These are phyloP conservation scores for Saccharomycopsis selenospora DNA, from an alignment of 805 yeast species.

Conservation along the genomic window DNA sequence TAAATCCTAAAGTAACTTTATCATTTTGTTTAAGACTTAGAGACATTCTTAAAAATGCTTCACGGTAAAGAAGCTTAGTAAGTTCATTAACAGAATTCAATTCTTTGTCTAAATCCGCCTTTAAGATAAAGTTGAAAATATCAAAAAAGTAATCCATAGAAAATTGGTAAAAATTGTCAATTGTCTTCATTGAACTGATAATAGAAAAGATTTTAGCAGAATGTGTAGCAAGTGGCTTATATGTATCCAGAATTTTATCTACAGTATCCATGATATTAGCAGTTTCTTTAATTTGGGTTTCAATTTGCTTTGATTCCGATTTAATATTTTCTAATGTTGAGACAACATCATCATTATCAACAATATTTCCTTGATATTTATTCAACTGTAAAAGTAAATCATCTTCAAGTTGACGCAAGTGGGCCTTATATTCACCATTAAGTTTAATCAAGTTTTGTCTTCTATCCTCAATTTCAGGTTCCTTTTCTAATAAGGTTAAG, in stretches of 20 bases:
- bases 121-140: slow-evolving; percentile 31
- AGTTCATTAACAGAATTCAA: slow-evolving; percentile 27
- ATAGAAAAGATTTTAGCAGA: slow-evolving; percentile 45
- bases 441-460: slow-evolving; percentile 46
- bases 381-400: slow-evolving; percentile 52
- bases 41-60: slow-evolving; percentile 39
- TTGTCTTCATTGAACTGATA: slow-evolving; percentile 34
- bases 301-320: slow-evolving; percentile 48
- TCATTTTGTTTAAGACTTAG: slow-evolving; percentile 41
- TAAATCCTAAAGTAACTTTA: slow-evolving; percentile 37
- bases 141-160: slow-evolving; percentile 39
- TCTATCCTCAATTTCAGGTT: slow-evolving; percentile 61
- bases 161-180: slow-evolving; percentile 55
- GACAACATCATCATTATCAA: slow-evolving; percentile 60
- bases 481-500: slow-evolving; percentile 42
- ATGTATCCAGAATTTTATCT: slow-evolving; percentile 40
- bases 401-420: slow-evolving; percentile 49
- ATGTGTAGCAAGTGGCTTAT: slow-evolving; percentile 47
- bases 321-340: slow-evolving; percentile 60
- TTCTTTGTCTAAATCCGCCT: slow-evolving; percentile 13
- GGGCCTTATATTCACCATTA: slow-evolving; percentile 52
- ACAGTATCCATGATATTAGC: slow-evolving; percentile 47
- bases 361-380: slow-evolving; percentile 49
- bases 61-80: slow-evolving; percentile 36
- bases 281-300: slow-evolving; percentile 47